phyloP scores from a whole-genome alignment of 148 eudicot genomes.

The Talinum fruticosum region DNA sequence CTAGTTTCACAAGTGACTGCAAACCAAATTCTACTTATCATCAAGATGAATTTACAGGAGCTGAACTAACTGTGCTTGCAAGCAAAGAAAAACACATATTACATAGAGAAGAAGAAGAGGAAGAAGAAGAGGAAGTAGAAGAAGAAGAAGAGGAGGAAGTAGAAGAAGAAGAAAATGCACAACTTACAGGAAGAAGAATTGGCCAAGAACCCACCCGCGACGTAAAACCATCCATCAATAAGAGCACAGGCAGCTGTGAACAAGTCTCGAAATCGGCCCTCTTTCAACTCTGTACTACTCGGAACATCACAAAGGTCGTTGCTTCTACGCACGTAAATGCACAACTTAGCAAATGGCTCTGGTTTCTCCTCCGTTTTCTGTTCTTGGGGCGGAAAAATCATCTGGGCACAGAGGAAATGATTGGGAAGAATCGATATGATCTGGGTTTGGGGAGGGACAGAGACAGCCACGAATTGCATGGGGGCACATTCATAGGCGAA shows the following conservation, averaged over 20 bases:
- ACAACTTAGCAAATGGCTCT: not conserved
- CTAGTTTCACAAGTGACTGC: no score
- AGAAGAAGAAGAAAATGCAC: no score
- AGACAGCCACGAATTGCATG: not conserved
- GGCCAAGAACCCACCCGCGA: not conserved
- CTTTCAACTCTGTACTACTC: not conserved
- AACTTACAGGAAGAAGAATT: not conserved
- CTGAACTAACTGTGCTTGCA: no score
- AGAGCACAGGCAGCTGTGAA: not conserved
- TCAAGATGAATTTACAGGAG: no score
- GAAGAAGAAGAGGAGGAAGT: not conserved
- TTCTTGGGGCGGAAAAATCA: not conserved
- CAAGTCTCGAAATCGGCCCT: not conserved
- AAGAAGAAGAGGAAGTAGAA: no score
- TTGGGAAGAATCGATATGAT: not conserved
- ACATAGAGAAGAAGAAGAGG: no score
- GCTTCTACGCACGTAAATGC: not conserved
- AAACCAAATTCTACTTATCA: no score
- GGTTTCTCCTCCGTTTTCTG: not conserved
- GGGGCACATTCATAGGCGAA: not conserved
- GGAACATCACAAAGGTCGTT: not conserved
- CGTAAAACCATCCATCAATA: not conserved
- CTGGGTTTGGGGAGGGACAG: not conserved
- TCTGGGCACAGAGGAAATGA: not conserved
- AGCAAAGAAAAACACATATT: no score